phyloP scores from a whole-genome alignment of 176 grass and related monocot genomes.

The Typha latifolia region DNA sequence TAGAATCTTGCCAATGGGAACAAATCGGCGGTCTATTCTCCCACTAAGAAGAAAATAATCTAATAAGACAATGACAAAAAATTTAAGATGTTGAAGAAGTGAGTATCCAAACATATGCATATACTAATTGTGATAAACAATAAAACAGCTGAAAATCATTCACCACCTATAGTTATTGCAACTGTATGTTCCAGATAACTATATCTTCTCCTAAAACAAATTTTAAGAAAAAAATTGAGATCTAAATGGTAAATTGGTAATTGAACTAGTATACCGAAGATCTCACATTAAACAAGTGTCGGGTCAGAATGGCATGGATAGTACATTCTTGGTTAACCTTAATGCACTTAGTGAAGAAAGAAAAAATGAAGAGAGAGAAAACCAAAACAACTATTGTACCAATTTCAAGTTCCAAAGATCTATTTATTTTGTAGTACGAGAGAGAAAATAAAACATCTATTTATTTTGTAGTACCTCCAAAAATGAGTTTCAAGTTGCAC shows the following conservation, averaged over 20 bases:
- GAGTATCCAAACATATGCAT: background rate
- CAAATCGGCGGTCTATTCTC: constrained; percentile 38
- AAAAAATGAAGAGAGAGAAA: background rate
- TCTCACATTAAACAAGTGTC: too few relatives aligned
- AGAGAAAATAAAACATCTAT: constrained; percentile 3
- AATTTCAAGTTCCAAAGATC: constrained; percentile 8
- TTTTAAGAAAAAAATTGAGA: too few relatives aligned
- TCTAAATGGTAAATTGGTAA: too few relatives aligned
- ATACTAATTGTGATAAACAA: constrained; percentile 6
- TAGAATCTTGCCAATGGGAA: constrained; percentile 51
- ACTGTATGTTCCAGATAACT: too few relatives aligned
- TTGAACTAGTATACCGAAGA: too few relatives aligned
- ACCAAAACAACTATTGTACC: background rate
- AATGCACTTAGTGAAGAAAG: background rate
- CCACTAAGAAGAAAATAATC: constrained; percentile 17
- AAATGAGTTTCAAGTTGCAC: constrained; percentile 66
- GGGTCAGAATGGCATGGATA: too few relatives aligned
- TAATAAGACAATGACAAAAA: background rate
- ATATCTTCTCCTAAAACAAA: too few relatives aligned
- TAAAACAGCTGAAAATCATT: too few relatives aligned
- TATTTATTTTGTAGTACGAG: constrained; percentile 22
- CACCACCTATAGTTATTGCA: too few relatives aligned
- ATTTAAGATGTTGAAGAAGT: constrained; percentile 7
- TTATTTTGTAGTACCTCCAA: constrained; percentile 45
- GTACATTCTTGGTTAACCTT: too few relatives aligned